Percentiles rank a stretch among this genome's conserved stretches.
phyloP scores from a whole-genome alignment of 495 filamentous ascomycete species.

The Aspergillus sclerotioniger region DNA sequence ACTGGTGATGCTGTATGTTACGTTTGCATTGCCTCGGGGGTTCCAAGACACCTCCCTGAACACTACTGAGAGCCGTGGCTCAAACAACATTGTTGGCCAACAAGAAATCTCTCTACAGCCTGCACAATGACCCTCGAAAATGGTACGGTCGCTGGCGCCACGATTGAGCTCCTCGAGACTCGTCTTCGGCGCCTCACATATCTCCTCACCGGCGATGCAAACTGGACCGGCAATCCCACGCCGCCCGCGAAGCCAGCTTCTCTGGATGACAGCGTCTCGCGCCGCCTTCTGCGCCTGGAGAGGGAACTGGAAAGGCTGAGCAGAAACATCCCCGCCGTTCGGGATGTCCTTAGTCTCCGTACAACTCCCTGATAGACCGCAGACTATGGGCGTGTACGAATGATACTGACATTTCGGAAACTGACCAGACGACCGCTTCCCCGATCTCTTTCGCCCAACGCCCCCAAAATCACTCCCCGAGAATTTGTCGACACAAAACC shows the following conservation, averaged over 20 bases:
- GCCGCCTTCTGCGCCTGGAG: slow-evolving; percentile 65
- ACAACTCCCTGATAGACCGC: slow-evolving; percentile 13
- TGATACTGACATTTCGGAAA: slow-evolving; percentile 19
- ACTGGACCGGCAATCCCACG: slow-evolving; percentile 42
- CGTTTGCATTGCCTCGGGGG: slow-evolving; percentile 15
- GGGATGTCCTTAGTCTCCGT: slow-evolving; percentile 52
- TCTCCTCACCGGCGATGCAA: slow-evolving; percentile 61
- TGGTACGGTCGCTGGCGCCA: slow-evolving; percentile 45
- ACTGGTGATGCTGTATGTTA: slow-evolving; percentile 15
- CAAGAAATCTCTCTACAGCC: neutral
- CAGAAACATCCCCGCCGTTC: slow-evolving; percentile 43
- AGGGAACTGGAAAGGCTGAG: slow-evolving; percentile 51
- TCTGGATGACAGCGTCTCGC: slow-evolving; percentile 43
- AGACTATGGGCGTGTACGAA: neutral
- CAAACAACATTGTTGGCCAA: neutral
- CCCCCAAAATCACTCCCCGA: slow-evolving; percentile 37
- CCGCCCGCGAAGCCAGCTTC: slow-evolving; percentile 37
- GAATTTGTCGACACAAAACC: slow-evolving; percentile 41
- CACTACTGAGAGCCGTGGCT: neutral
- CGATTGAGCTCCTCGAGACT: slow-evolving; percentile 73
- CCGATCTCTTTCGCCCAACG: slow-evolving; percentile 55
- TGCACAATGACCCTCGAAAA: slow-evolving; percentile 37
- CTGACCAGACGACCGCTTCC: slow-evolving; percentile 51
- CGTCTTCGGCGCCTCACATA: slow-evolving; percentile 74
- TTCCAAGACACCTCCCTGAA: neutral